A percentile compares a stretch with the other conserved stretches of the same genome.
These are phyloP conservation scores for Isochrysis galbana DNA, from an alignment of 78 protist genomes.

Conservation along the genomic window DNA sequence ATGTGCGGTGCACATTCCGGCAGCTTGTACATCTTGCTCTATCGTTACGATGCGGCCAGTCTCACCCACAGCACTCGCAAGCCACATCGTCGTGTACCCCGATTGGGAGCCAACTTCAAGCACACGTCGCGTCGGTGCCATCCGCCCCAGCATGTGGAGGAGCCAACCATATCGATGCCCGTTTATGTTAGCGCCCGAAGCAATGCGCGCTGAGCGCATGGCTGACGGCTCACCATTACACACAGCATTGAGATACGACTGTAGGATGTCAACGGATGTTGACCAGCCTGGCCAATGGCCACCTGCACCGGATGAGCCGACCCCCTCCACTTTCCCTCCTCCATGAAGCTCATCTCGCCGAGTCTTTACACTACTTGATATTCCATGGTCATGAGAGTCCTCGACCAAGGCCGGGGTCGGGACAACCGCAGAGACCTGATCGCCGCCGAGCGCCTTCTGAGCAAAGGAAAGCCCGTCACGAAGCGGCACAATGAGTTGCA, in stretches of 20 bases:
- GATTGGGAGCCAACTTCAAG: not conserved
- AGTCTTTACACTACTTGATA: no score
- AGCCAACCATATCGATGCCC: not conserved
- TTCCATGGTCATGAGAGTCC: no score
- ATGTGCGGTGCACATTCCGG: not conserved
- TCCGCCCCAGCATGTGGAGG: not conserved
- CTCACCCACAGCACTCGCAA: not conserved
- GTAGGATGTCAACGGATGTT: not conserved
- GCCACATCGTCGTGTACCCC: not conserved
- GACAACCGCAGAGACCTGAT: not conserved
- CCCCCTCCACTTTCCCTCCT: not conserved
- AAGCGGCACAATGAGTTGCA: not conserved
- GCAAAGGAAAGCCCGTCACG: conserved; percentile 11
- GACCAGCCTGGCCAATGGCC: no score
- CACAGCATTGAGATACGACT: not conserved
- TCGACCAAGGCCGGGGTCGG: no score
- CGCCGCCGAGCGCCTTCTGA: not conserved
- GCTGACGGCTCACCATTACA: not conserved
- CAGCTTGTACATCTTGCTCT: not conserved
- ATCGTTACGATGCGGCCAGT: not conserved
- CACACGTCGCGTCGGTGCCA: not conserved
- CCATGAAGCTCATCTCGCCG: no score
- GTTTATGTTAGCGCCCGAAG: not conserved
- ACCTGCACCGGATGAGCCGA: not conserved
- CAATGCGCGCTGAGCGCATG: not conserved